These are phyloP conservation scores for Fraxinus dipetala DNA, from an alignment of 305 asterid genomes.

Conservation along the genomic window DNA sequence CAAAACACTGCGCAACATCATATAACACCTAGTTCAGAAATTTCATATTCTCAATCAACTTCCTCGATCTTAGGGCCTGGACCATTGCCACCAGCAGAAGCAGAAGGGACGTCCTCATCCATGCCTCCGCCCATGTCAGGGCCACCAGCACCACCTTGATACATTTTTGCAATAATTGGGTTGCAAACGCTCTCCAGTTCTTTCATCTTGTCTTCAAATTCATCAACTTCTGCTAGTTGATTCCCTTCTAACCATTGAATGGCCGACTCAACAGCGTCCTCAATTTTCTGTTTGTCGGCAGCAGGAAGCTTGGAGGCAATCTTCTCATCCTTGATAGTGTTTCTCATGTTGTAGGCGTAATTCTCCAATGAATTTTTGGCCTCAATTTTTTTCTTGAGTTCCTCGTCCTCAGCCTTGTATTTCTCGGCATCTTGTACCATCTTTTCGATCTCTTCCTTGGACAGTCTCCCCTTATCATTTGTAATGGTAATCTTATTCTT, in stretches of 20 bases:
- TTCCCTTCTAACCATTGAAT: slow-evolving; percentile 43
- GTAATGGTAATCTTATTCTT: slow-evolving; percentile 41
- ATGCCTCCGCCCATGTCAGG: slow-evolving; percentile 21
- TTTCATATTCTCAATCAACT: slow-evolving; percentile 24
- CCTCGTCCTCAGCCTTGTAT: slow-evolving; percentile 44
- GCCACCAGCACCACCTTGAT: slow-evolving; percentile 31
- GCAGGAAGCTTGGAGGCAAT: slow-evolving; percentile 31
- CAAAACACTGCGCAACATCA: background rate
- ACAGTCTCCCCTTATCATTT: slow-evolving; percentile 35
- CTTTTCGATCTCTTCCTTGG: slow-evolving; percentile 42
- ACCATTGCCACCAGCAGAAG: slow-evolving; percentile 20
- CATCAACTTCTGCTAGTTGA: slow-evolving; percentile 39
- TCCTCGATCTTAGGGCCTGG: slow-evolving; percentile 44
- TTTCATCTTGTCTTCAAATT: slow-evolving; percentile 40
- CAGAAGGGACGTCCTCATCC: slow-evolving; percentile 37
- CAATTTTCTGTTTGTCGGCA: slow-evolving; percentile 35
- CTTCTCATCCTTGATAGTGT: slow-evolving; percentile 40
- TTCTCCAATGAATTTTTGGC: slow-evolving; percentile 33
- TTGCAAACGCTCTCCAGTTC: slow-evolving; percentile 37
- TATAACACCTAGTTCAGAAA: background rate
- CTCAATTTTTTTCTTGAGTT: slow-evolving; percentile 35
- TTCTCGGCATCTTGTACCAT: slow-evolving; percentile 42
- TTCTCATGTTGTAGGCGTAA: slow-evolving; percentile 41
- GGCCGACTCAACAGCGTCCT: slow-evolving; percentile 33
- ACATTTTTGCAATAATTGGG: slow-evolving; percentile 40